phyloP scores from a whole-genome alignment of 495 filamentous ascomycete genomes.

The Talaromyces borbonicus region DNA sequence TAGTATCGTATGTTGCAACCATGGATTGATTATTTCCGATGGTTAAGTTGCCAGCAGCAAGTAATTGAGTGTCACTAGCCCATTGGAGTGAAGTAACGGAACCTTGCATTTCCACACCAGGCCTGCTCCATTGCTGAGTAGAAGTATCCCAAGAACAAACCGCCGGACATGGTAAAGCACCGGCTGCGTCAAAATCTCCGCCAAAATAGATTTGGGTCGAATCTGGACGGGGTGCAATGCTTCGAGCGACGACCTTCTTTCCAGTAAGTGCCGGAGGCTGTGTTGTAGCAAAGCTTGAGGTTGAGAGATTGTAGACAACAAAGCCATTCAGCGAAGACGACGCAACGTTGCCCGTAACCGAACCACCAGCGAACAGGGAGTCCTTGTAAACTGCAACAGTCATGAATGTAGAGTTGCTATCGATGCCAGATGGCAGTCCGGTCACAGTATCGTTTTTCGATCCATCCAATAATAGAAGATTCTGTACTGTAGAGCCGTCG shows the following conservation, averaged over 20 bases:
- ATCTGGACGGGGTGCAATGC: conserved; percentile 56
- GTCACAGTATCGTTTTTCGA: conserved; percentile 52
- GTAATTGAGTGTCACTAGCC: conserved; percentile 55
- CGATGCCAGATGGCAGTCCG: conserved; percentile 58
- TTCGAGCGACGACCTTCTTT: conserved; percentile 57
- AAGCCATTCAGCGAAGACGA: conserved; percentile 60
- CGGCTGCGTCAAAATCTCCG: conserved; percentile 70
- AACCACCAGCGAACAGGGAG: conserved; percentile 73
- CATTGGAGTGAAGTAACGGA: conserved; percentile 63
- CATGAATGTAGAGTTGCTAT: conserved; percentile 62
- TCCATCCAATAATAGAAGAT: conserved; percentile 66
- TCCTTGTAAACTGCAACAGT: conserved; percentile 58
- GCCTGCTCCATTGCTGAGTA: conserved; percentile 64
- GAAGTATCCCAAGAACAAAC: conserved; percentile 69
- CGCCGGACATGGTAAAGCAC: conserved; percentile 68
- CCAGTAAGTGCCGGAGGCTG: conserved; percentile 69
- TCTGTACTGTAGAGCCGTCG: conserved; percentile 63
- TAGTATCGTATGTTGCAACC: conserved; percentile 64
- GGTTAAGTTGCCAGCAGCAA: conserved; percentile 68
- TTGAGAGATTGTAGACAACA: conserved; percentile 64
- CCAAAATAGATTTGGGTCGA: conserved; percentile 74
- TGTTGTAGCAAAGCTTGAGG: conserved; percentile 41
- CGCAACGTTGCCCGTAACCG: conserved; percentile 58
- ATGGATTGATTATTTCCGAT: conserved; percentile 53
- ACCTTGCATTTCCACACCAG: conserved; percentile 60